phyloP scores from a whole-genome alignment of 495 filamentous ascomycete genomes.

The Xylona heveae region DNA sequence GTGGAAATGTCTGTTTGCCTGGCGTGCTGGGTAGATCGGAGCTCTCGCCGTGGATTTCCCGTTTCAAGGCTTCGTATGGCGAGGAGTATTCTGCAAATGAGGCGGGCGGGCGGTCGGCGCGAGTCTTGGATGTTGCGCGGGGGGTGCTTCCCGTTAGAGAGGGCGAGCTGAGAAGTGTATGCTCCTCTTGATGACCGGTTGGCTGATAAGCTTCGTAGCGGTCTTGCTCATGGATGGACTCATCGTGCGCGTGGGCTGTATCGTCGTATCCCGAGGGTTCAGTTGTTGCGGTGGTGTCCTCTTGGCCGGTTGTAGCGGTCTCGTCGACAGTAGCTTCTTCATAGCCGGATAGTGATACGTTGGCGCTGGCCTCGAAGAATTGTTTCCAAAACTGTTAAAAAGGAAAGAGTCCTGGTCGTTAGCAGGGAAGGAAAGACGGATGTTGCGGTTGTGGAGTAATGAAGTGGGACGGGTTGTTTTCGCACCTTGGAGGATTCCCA shows the following conservation, averaged over 20 bases:
- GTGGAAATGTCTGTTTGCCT: slow-evolving; percentile 34
- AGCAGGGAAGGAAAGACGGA: neutral
- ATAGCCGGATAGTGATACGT: slow-evolving; percentile 91
- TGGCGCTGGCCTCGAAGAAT: slow-evolving; percentile 96
- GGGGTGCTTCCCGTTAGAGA: slow-evolving; percentile 24
- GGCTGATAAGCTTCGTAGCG: neutral
- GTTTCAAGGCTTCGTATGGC: slow-evolving; percentile 41
- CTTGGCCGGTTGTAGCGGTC: slow-evolving; percentile 25
- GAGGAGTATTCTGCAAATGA: slow-evolving; percentile 40
- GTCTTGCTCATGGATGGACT: slow-evolving; percentile 4
- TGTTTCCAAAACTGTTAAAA: slow-evolving; percentile 84
- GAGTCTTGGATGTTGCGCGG: slow-evolving; percentile 16
- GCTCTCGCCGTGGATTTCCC: slow-evolving; percentile 26
- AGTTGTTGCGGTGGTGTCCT: slow-evolving; percentile 26
- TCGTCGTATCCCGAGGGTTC: slow-evolving; percentile 13
- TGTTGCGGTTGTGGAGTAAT: neutral
- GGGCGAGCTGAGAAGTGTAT: slow-evolving; percentile 14
- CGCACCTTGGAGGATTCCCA: slow-evolving; percentile 89
- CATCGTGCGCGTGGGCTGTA: slow-evolving; percentile 11
- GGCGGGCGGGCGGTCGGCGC: slow-evolving; percentile 17
- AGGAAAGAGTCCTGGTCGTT: slow-evolving; percentile 6
- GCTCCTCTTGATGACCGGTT: slow-evolving; percentile 12
- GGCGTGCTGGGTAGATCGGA: slow-evolving; percentile 15
- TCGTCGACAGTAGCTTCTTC: slow-evolving; percentile 49
- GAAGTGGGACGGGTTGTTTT: slow-evolving; percentile 1